Percentiles rank a stretch among this genome's conserved stretches.
These are phyloP conservation scores for Geotrichum australiense DNA, from an alignment of 1,139 yeast genomes.

Conservation along the genomic window DNA sequence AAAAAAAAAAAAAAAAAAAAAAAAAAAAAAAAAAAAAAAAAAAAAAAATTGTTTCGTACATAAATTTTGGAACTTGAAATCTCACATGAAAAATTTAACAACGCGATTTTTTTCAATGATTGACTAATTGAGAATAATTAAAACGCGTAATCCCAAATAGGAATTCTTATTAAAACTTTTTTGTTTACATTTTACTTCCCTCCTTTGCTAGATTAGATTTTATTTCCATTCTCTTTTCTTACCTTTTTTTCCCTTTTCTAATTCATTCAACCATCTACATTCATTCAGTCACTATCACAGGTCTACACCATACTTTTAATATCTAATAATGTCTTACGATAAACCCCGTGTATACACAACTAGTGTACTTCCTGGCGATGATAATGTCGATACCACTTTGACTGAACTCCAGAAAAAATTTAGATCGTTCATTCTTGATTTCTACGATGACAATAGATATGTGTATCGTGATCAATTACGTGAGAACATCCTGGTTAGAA, in stretches of 20 bases:
- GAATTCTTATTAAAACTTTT: background rate
- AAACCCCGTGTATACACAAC: slow-evolving; percentile 77
- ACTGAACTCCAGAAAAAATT: slow-evolving; percentile 76
- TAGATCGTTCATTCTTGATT: slow-evolving; percentile 76
- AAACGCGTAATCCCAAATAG: slow-evolving; percentile 1
- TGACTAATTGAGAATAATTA: background rate
- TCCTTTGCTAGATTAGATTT: no score
- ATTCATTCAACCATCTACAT: no score
- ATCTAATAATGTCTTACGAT: slow-evolving; percentile 50
- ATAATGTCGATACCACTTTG: slow-evolving; percentile 57
- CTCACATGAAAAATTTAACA: background rate
- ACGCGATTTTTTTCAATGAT: background rate
- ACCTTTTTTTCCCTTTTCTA: background rate
- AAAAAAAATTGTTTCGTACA: background rate
- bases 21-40: background rate
- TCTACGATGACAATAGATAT: slow-evolving; percentile 74
- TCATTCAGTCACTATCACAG: background rate
- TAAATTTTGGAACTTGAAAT: no score
- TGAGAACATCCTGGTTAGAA: slow-evolving; percentile 73
- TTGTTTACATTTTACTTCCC: background rate
- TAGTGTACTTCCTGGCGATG: slow-evolving; percentile 78
- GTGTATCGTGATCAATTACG: slow-evolving; percentile 87
- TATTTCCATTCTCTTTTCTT: background rate
- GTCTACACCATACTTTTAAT: background rate
- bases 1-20: no score